A percentile compares a stretch with the other conserved stretches of the same genome.
phyloP scores from a whole-genome alignment of 148 eudicot species.

The Fagopyrum homotropicum region DNA sequence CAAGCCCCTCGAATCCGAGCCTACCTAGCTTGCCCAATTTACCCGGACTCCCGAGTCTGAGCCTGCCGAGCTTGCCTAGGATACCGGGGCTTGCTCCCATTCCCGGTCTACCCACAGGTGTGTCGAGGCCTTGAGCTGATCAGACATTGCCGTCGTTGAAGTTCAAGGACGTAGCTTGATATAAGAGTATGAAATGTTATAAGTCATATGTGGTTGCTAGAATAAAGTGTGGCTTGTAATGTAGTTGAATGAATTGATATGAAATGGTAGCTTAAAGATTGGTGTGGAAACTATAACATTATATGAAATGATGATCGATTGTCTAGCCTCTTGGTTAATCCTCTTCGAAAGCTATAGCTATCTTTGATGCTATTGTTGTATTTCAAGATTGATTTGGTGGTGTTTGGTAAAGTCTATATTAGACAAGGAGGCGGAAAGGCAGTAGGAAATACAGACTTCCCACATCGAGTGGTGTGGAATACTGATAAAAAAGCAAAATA shows the following conservation, averaged over 20 bases:
- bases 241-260: neutral
- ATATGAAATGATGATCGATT: neutral
- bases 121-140: neutral
- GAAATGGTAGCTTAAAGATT: no score
- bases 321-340: neutral
- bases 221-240: neutral
- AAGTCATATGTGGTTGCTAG: neutral
- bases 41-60: neutral
- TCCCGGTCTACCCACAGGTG: neutral
- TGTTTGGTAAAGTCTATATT: no score
- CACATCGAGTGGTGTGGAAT: no score
- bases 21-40: neutral
- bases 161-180: neutral
- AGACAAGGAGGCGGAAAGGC: no score
- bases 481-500: no score
- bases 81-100: neutral
- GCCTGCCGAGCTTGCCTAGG: no score
- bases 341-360: neutral
- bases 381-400: no score
- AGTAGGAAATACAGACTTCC: no score
- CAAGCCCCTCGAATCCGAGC: neutral
- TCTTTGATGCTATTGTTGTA: no score
- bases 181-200: no score
- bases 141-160: neutral
- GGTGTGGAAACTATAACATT: neutral